Conservation (phyloP, 352 stramenopile species). For the Globisporangium camurandrum region DNA sequence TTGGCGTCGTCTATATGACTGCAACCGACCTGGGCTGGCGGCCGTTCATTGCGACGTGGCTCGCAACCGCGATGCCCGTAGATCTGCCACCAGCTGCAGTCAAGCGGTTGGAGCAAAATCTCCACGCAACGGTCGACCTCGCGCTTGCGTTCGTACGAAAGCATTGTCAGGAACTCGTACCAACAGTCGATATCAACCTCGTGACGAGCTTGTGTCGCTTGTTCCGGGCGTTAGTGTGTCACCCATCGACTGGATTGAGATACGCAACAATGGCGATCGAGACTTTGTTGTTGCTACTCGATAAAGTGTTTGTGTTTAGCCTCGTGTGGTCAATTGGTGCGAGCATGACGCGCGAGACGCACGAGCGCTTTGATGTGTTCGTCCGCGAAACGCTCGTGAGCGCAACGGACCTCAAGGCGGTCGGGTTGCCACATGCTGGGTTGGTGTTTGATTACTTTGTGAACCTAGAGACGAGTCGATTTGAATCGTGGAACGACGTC, state of each 20-base stretch:
- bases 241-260: slow-evolving; percentile 19
- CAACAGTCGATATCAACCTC: slow-evolving; percentile 87
- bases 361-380: slow-evolving; percentile 79
- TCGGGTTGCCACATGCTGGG: slow-evolving; percentile 49
- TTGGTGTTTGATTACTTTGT: slow-evolving; percentile 87
- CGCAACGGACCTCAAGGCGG: slow-evolving; percentile 32
- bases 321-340: slow-evolving; percentile 89
- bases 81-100: slow-evolving; percentile 31
- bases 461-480: slow-evolving; percentile 39
- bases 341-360: slow-evolving; percentile 70
- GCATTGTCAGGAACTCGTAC: slow-evolving; percentile 76
- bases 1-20: slow-evolving; percentile 75
- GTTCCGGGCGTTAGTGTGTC: slow-evolving; percentile 53
- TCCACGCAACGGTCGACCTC: slow-evolving; percentile 60
- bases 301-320: slow-evolving; percentile 85
- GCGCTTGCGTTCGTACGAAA: slow-evolving; percentile 72
- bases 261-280: slow-evolving; percentile 26
- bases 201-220: slow-evolving; percentile 81
- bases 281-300: slow-evolving; percentile 40
- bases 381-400: slow-evolving; percentile 53
- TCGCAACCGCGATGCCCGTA: slow-evolving; percentile 47
- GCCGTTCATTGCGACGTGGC: slow-evolving; percentile 88
- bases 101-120: slow-evolving; percentile 32
- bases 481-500: slow-evolving; percentile 50
- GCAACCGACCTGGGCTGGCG: slow-evolving; percentile 85